Evolutionary conservation across 495 filamentous ascomycete genomes (phyloP), one percentile per base, ranked within the genome.

Genomic region (Parachaetomium inaequale): DNA sequence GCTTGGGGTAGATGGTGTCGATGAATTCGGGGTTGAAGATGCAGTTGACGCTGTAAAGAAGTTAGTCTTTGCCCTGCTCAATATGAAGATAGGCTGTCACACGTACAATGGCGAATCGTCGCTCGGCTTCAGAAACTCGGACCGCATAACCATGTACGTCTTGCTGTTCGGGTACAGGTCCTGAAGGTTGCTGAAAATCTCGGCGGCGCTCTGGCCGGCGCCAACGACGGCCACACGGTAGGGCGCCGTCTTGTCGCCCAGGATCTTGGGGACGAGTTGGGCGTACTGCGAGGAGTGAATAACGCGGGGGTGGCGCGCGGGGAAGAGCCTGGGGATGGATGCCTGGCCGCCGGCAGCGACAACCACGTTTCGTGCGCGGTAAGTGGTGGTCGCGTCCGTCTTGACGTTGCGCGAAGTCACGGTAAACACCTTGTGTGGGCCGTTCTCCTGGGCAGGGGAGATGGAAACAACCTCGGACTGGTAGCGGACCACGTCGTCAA

Each of bases 51-150:
- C 92, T 96, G 66, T 42, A 12, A 1, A 34, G 3, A 74, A 26
- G 38, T 56, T 58, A 50, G 28, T 17, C 26, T 21, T 1, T 19
- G 2, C 2, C 14, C 14, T 26, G 4, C 3, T 12, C 5, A 14
- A 38, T 10, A 14, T 6, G 0, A 12, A 7, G 32, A 29, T 8
- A 15, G 40, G 7, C 26, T 8, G 23, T 15, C 31, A 53, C 17
- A 82, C 88, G 75, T 78, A 95, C 90, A 97, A 98, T 21, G 93
- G 93, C 52, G 90, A 94, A 69, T 98, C 93, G 65, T 98, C 93
- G 72, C 91, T 95, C 4, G 93, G 93, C 58, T 87, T 87, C 59
- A 98, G 76, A 43, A 92, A 91, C 34, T 89, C 81, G 40, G 85
- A 86, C 49, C 88, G 84, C 72, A 96, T 92, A 49, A 96, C 82